Evolutionary conservation across 1,284 basidiomycete species (phyloP), one percentile per base, ranked within the genome.

Genomic region (Boletus semigastroideus): DNA sequence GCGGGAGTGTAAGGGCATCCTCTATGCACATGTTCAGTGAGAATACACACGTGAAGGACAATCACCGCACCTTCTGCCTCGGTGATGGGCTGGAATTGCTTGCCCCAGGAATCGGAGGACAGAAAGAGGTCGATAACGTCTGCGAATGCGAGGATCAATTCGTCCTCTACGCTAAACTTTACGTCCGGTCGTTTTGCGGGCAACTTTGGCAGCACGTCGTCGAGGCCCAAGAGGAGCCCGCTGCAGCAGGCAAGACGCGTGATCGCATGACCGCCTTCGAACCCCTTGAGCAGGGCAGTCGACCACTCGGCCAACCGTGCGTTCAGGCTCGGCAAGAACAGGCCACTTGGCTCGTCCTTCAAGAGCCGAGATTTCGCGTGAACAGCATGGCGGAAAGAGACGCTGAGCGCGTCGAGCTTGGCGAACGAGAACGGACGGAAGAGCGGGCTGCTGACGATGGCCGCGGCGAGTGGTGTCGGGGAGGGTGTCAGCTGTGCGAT

Each of bases 391-490:
- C 84, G 77, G 62, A 87, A 84, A 11, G 84, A 78, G 13, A 76
- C 76, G 8, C 72, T 68, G 27, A 90, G 75, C 0, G 77, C 70
- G 50, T 81, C 73, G 14, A 87, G 75, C 57, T 75, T 79, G 19
- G 72, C 61, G 54, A 80, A 69, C 3, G 76, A 74, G 47, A 80
- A 74, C 0, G 79, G 73, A 2, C 67, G 70, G 40, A 83, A 78
- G 59, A 82, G 79, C 2, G 83, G 78, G 39, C 84, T 84, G 36
- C 80, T 79, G 51, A 89, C 76, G 33, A 82, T 74, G 9, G 80
- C 77, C n/a, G 83, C 87, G 0, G 83, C 76, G 16, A 90, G 75
- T 0, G 84, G 78, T 0, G 86, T 86, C 4, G 87, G 82, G 1
- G 78, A 71, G 5, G 78, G 81, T 16, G 72, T 62, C 30, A 78